Base-by-base conservation (phyloP, 768 basidiomycete genomes). In the Melanogaster broomeanus region DNA sequence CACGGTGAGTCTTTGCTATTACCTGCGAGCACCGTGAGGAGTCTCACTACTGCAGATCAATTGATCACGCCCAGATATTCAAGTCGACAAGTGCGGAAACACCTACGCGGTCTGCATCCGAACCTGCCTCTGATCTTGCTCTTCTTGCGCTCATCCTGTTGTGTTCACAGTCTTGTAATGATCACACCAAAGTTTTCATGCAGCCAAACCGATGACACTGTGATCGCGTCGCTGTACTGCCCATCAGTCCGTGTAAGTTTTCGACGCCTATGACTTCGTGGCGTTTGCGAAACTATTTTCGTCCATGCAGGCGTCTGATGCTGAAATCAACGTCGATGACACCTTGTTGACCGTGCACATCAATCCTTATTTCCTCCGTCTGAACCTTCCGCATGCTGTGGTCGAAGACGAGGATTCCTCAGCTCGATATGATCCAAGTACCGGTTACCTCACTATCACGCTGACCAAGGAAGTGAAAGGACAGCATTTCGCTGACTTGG, bases 291-390 rank as follows among this genome's bases (percentile, higher is more conserved):
- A 61, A 66, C 35, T 21, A 15, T 13, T 25, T 30, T 49, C 38
- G 15, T 25, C 6, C 38, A 18, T 37, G 7, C 79, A 93, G 90
- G 88, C 91, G 11, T 81, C 85, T 37, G 91, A 93, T 57, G 81
- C 85, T 28, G 91, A 93, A 66, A 85, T 91, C 44, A 76, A 87
- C 56, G 82, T 90, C 49, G 86, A 90, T 61, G 81, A 81, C 47
- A 80, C 80, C 24, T 68, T 87, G 42, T 76, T 93, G 64, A 84
- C 82, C 18, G 71, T 91, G 35, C 84, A 93, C 61, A 80, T 92
- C 65, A 89, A 88, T 52, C 91, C 91, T 2, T 94, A 93, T 64
- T 93, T 88, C 61, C 76, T 93, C 47, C 85, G 90, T 2, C 76
- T 94, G 55, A 83, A 84, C 61, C 91, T 94, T 65, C 75, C 86